Percentiles rank a stretch among this genome's conserved stretches.
Evolutionary conservation across 192 early-diverging fungal genomes (phyloP).

Genomic region (Chytriomyces sp.): DNA sequence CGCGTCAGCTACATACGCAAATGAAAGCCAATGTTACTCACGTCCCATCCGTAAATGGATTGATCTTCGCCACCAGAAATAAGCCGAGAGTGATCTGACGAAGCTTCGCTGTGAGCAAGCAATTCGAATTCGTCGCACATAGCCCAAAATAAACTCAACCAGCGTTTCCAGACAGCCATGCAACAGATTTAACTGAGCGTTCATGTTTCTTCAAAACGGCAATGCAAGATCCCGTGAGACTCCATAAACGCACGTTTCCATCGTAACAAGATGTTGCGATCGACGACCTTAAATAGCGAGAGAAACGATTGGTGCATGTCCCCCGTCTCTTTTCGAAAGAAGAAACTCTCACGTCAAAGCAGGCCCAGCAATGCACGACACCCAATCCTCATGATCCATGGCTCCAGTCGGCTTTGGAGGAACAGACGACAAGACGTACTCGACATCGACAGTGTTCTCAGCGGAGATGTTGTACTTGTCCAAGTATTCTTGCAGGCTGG

Average conservation of each 20-base stretch:
- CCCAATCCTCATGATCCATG: slow-evolving; percentile 95
- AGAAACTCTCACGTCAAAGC: neutral
- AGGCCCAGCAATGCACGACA: slow-evolving; percentile 58
- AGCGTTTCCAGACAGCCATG: slow-evolving; percentile 56
- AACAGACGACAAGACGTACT: slow-evolving; percentile 92
- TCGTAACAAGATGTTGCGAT: slow-evolving; percentile 80
- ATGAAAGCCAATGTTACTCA: slow-evolving; percentile 71
- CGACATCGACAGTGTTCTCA: slow-evolving; percentile 84
- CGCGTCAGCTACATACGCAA: too few species aligned
- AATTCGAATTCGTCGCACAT: neutral
- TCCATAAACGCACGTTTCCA: slow-evolving; percentile 82
- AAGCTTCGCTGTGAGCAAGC: neutral
- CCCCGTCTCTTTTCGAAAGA: too few species aligned
- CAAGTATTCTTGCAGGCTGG: slow-evolving; percentile 76
- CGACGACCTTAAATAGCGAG: neutral
- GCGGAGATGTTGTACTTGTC: slow-evolving; percentile 68
- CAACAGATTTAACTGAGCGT: slow-evolving; percentile 78
- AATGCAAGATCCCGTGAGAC: slow-evolving; percentile 55
- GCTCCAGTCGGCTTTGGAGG: slow-evolving; percentile 81
- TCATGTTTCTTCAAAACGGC: slow-evolving; percentile 65
- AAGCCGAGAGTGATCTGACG: slow-evolving; percentile 53
- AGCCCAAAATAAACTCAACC: slow-evolving; percentile 9
- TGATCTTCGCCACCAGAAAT: slow-evolving; percentile 59
- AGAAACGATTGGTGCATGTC: neutral
- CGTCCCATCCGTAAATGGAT: slow-evolving; percentile 71